Evolutionary conservation across 192 early-diverging fungal species (phyloP).

Genomic region (Neocallimastix lanati): DNA sequence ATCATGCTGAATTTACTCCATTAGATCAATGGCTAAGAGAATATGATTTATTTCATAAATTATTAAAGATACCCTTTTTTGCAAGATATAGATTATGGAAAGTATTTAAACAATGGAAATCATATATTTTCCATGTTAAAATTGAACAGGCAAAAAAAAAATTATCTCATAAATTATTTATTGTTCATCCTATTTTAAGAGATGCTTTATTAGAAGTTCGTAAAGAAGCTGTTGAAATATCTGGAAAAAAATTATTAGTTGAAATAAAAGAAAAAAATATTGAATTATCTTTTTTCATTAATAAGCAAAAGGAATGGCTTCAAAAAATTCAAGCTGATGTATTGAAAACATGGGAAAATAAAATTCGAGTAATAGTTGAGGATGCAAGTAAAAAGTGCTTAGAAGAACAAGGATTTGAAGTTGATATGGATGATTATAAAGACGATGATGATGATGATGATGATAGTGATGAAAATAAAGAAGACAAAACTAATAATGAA

Average conservation of each 20-base stretch:
- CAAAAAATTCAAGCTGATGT: conserved; percentile 5
- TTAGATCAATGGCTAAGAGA: conserved; percentile 30
- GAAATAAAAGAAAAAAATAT: conserved; percentile 6
- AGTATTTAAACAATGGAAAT: conserved; percentile 30
- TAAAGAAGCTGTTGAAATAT: conserved; percentile 9
- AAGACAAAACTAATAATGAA: background rate
- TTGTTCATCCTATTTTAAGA: conserved; percentile 23
- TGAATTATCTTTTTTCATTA: conserved; percentile 17
- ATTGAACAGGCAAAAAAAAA: conserved; percentile 11
- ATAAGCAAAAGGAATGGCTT: conserved; percentile 22
- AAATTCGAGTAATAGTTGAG: conserved; percentile 17
- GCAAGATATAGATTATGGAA: conserved; percentile 35
- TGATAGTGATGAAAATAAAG: background rate
- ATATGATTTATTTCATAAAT: conserved; percentile 23
- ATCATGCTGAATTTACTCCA: conserved; percentile 33
- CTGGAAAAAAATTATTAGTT: conserved; percentile 10
- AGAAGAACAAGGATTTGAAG: conserved; percentile 25
- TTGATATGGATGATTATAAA: conserved; percentile 3
- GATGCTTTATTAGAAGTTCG: conserved; percentile 15
- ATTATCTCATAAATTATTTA: conserved; percentile 21
- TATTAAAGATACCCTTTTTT: conserved; percentile 34
- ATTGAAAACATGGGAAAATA: conserved; percentile 18
- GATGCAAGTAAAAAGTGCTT: conserved; percentile 18
- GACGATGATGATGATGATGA: background rate
- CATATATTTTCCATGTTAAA: conserved; percentile 24